These are phyloP conservation scores for Selaginella tamariscina DNA, from an alignment of 75 land plant genomes.

Conservation along the genomic window DNA sequence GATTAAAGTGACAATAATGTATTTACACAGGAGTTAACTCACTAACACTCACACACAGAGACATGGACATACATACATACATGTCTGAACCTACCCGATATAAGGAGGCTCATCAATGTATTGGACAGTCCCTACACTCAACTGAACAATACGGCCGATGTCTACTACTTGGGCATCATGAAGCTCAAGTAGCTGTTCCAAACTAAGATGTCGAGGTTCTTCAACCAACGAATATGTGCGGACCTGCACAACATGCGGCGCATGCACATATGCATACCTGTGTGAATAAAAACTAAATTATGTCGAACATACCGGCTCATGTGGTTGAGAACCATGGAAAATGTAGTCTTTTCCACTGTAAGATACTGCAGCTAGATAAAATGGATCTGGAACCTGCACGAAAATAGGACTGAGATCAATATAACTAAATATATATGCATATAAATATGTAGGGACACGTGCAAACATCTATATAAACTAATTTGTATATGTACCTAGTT, in stretches of 20 bases:
- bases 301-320: conserved; percentile 24
- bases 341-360: conserved; percentile 28
- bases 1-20: too few relatives aligned
- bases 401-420: too few relatives aligned
- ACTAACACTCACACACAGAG: too few relatives aligned
- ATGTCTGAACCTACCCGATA: conserved; percentile 18
- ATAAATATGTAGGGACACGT: too few relatives aligned
- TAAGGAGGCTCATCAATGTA: conserved; percentile 33
- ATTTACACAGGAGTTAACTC: too few relatives aligned
- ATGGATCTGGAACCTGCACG: conserved; percentile 36
- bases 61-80: background rate
- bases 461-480: too few relatives aligned
- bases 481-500: too few relatives aligned
- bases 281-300: background rate
- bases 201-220: conserved; percentile 17
- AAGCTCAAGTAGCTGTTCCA: conserved; percentile 13
- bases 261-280: background rate
- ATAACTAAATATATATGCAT: too few relatives aligned
- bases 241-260: conserved; percentile 15
- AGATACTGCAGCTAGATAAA: conserved; percentile 30
- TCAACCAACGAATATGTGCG: conserved; percentile 21
- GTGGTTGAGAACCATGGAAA: conserved; percentile 38
- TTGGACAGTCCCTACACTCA: conserved; percentile 35
- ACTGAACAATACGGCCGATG: conserved; percentile 25
- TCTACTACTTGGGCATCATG: conserved; percentile 2